Base-by-base conservation (phyloP, 2,329 filamentous ascomycete species). In the Fusarium sp. region DNA sequence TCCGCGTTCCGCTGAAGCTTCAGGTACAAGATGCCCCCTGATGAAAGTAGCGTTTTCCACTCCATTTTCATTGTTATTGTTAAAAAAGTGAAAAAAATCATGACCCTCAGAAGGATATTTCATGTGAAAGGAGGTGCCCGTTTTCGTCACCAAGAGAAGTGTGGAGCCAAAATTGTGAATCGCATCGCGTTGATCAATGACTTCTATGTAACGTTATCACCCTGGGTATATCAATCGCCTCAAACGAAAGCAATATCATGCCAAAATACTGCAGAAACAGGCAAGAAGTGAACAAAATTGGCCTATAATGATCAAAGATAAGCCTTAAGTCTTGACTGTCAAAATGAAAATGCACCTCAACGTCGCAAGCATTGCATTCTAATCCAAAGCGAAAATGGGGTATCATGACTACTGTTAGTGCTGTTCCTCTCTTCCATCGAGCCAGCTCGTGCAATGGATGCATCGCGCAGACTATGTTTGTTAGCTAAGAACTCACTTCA, bases 391-490 rank as follows among this genome's bases (percentile, higher is more conserved):
- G 27, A 25, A 34, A 43, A 45, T n/a, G 34, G 68, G 64, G 60
- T 63, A 74, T 74, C 72, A 59, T 60, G 59, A 14, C 13, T 23
- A 10, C 37, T 8, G 2, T 30, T 37, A 67, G 14, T 5, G 41
- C 3, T 37, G 57, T 14, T 88, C 87, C 72, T 88, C 87, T 62
- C 87, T 81, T 1, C 87, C 87, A 70, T 88, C 87, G 20, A 85
- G 83, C 87, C 87, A 88, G 74, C 85, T 88, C 13, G 85, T 87
- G 74, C 87, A 88, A 67, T 87, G 85, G 52, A 87, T 76, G 71
- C 87, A 88, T 11, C 86, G 84, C 35, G 80, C 67, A 23, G 85
- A 81, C 87, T 87, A 32, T 37, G 20, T 3, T 32, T 9, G 58
- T 77, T 32, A 79, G 72, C 59, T 23, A n/a, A 16, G 5, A 20